phyloP scores from a whole-genome alignment of 2,329 filamentous ascomycete genomes.

The Fusarium abutilonis region DNA sequence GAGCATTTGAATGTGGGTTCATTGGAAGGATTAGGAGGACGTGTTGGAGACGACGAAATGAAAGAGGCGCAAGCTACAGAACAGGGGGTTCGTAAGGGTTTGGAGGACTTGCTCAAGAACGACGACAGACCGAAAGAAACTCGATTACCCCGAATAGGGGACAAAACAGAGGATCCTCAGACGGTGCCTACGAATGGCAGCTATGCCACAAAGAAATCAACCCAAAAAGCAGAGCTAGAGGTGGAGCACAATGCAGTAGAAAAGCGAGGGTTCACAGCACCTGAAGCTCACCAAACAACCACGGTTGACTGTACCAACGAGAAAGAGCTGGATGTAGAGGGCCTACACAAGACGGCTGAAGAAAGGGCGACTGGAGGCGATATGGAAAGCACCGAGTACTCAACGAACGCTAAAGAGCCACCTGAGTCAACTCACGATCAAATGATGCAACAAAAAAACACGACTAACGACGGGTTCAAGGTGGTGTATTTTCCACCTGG shows the following conservation, averaged over 20 bases:
- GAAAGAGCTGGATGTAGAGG: background rate
- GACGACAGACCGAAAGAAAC: constrained; percentile 15
- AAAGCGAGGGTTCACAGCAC: constrained; percentile 42
- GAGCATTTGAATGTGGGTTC: background rate
- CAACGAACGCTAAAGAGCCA: constrained; percentile 18
- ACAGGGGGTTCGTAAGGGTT: constrained; percentile 8
- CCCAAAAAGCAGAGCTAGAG: constrained; percentile 21
- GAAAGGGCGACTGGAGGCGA: background rate
- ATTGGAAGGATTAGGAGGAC: constrained; percentile 1
- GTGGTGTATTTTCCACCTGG: constrained; percentile 12
- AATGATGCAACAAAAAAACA: constrained; percentile 26
- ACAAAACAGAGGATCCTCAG: constrained; percentile 16
- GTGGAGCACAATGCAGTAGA: constrained; percentile 25
- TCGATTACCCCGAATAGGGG: constrained; percentile 3
- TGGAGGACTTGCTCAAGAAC: constrained; percentile 7
- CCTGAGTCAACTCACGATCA: constrained; percentile 35
- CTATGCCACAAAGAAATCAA: constrained; percentile 9
- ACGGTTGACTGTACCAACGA: constrained; percentile 19
- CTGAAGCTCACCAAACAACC: constrained; percentile 33
- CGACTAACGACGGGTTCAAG: constrained; percentile 36
- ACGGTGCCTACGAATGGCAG: background rate
- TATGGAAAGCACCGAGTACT: constrained; percentile 5
- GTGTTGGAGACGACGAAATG: constrained; percentile 14
- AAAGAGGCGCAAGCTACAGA: constrained; percentile 17
- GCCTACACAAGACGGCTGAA: background rate